These are phyloP conservation scores for Penstemon davidsonii DNA, from an alignment of 257 asterid genomes.

Conservation along the genomic window DNA sequence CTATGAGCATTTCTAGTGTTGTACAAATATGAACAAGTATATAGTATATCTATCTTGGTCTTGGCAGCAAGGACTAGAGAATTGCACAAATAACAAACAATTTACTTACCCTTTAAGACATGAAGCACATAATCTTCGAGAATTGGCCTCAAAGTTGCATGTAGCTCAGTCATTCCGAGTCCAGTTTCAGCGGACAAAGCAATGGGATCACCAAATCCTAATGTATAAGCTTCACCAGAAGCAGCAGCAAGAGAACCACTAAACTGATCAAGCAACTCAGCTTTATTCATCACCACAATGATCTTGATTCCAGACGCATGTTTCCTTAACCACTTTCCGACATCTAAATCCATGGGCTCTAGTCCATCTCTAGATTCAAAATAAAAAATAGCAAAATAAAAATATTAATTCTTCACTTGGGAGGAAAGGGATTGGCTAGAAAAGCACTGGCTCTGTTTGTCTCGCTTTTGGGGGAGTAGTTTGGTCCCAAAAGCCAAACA, in stretches of 20 bases:
- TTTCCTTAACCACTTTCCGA: slow-evolving; percentile 95
- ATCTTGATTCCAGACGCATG: slow-evolving; percentile 76
- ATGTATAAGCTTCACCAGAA: slow-evolving; percentile 77
- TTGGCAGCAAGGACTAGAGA: background rate
- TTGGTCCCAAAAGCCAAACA: no score
- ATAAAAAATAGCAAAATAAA: slow-evolving; percentile 15
- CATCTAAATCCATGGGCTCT: slow-evolving; percentile 90
- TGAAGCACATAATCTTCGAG: slow-evolving; percentile 69
- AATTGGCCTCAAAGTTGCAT: slow-evolving; percentile 64
- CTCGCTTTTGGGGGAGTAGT: no score
- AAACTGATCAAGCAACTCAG: slow-evolving; percentile 78
- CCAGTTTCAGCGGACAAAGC: slow-evolving; percentile 98
- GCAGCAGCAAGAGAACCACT: slow-evolving; percentile 80
- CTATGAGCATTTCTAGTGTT: background rate
- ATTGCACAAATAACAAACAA: slow-evolving; percentile 8
- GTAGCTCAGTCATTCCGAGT: slow-evolving; percentile 75
- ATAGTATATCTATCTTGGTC: background rate
- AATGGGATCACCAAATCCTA: slow-evolving; percentile 95
- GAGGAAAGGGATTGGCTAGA: background rate
- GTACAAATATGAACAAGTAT: slow-evolving; percentile 2
- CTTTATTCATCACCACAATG: slow-evolving; percentile 86
- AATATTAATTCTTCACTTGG: background rate
- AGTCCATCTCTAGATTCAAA: slow-evolving; percentile 69
- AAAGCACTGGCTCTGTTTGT: no score
- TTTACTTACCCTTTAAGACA: slow-evolving; percentile 43